Evolutionary conservation across 202 grass and related monocot species (phyloP), one percentile per base, ranked within the genome.

Genomic region (Bolboschoenoplectus hybrid): DNA sequence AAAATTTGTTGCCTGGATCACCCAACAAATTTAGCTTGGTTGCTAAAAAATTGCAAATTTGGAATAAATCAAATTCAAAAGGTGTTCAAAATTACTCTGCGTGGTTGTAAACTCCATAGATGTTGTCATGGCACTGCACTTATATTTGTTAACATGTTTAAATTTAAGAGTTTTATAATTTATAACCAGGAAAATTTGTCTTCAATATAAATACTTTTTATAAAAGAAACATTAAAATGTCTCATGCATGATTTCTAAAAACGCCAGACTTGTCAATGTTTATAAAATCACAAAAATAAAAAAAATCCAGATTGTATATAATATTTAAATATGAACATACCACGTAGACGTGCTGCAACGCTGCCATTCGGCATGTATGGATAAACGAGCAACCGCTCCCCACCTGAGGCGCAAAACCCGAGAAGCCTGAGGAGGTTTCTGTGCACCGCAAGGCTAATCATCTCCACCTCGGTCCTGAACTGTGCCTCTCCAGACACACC

Each of bases 341-440:
- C 93, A 51, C 97, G 90, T 0, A 99, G 91, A 0, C 97, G 90
- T 7, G 88, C 57, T 16, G 92, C 90, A 74, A 99, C 93, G 92
- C 93, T 96, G 85, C 97, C 97, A 86, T 99, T 97, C 34, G 93
- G 82, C 97, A 99, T 99, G 90, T 82, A 99, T 0, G 97, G 97
- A 83, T 99, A 99, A n/a, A 99, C 92, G 86, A 99, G 93, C 34
- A 99, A 84, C 65, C 93, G 91, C 82, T 99, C 97, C 40, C 93
- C 93, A 44, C 82, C 68, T 53, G 89, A 67, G 19, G 93, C 86
- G 86, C 97, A 99, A 91, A 91, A 97, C 1, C 97, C 97, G 12
- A 97, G n/a, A 45, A 99, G 91, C 63, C 93, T 90, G 70, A 99
- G 93, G 36, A 99, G 87, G 88, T 99, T 94, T 26, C 97, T 89